Evolutionary conservation across 1,284 basidiomycete species (phyloP).

Genomic region (Sanghuangporus baumii): DNA sequence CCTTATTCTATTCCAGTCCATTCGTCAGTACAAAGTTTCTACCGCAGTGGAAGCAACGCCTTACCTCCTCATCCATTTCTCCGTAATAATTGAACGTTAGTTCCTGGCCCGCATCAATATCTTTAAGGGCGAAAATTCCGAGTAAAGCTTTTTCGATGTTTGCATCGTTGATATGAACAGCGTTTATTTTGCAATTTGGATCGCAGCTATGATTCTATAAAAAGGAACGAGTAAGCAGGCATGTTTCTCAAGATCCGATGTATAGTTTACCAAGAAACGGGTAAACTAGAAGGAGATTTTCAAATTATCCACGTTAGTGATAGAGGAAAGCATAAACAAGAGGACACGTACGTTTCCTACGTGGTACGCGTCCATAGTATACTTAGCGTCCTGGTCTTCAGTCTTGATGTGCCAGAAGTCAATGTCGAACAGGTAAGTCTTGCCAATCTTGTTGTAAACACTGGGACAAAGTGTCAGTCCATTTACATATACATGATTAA

Average conservation of each 20-base stretch:
- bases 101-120: constrained; percentile 66
- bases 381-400: constrained; percentile 29
- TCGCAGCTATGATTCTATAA: too few relatives aligned
- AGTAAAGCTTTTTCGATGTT: constrained; percentile 57
- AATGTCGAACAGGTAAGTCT: constrained; percentile 82
- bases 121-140: constrained; percentile 62
- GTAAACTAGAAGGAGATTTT: constrained; percentile 50
- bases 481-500: neutral
- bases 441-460: constrained; percentile 68
- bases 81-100: constrained; percentile 81
- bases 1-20: neutral
- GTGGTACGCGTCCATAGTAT: constrained; percentile 79
- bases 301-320: constrained; percentile 12
- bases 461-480: constrained; percentile 31
- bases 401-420: constrained; percentile 63
- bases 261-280: constrained; percentile 49
- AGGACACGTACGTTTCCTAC: constrained; percentile 68
- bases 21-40: neutral
- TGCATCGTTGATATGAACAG: constrained; percentile 66
- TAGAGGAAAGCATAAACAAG: constrained; percentile 12
- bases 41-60: neutral
- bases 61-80: constrained; percentile 31
- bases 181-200: constrained; percentile 72
- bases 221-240: neutral
- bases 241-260: constrained; percentile 13